Conservation (phyloP, 768 basidiomycete species). For the Galerina sulciceps region DNA sequence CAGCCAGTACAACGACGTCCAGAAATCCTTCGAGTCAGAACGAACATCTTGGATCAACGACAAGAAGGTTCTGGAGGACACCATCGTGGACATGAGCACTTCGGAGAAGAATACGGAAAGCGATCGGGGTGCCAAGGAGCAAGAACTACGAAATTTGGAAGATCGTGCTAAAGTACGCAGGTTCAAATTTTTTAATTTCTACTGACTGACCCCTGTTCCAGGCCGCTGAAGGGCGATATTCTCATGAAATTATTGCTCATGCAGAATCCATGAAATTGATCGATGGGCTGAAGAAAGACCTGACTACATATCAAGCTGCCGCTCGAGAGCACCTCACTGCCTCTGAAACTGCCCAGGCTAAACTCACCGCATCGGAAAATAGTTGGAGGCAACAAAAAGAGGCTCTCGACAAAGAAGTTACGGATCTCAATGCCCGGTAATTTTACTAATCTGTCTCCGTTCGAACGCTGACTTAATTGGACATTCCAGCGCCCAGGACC, state of each 20-base stretch:
- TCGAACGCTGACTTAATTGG: background rate
- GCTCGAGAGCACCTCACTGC: conserved; percentile 63
- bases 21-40: conserved; percentile 70
- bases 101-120: conserved; percentile 72
- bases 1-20: conserved; percentile 58
- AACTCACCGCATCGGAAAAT: conserved; percentile 68
- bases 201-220: conserved; percentile 21
- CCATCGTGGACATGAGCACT: conserved; percentile 78
- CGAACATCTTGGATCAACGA: conserved; percentile 74
- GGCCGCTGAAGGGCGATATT: conserved; percentile 82
- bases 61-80: conserved; percentile 81
- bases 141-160: conserved; percentile 67
- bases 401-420: conserved; percentile 76
- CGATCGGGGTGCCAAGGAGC: conserved; percentile 66
- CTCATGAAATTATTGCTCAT: conserved; percentile 81
- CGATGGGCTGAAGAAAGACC: conserved; percentile 64
- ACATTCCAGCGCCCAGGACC: conserved; percentile 64
- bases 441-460: conserved; percentile 13
- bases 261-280: conserved; percentile 83
- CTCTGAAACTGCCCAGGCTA: conserved; percentile 77
- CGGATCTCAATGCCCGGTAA: conserved; percentile 73
- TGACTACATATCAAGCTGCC: conserved; percentile 52
- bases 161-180: conserved; percentile 66
- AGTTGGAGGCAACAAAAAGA: conserved; percentile 86
- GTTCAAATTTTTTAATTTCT: background rate